phyloP scores from a whole-genome alignment of 1,284 basidiomycete species.

The Vanrija sp. region DNA sequence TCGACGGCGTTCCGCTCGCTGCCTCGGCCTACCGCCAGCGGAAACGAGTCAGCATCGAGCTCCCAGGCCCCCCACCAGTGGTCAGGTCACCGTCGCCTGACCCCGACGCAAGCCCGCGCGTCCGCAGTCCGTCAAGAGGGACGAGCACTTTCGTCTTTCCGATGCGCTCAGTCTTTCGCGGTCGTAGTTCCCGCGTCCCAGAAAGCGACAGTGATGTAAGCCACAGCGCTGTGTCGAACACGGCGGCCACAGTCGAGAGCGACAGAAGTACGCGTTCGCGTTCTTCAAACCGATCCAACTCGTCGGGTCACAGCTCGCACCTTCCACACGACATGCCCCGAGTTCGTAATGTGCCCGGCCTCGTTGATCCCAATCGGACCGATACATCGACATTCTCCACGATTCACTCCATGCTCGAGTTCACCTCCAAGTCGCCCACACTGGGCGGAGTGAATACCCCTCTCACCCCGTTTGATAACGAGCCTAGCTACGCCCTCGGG shows the following conservation, averaged over 20 bases:
- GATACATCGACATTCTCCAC: conserved; percentile 24
- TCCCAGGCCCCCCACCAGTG: too few species aligned
- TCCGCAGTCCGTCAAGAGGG: neutral
- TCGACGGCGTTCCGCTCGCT: neutral
- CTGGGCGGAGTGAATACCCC: too few species aligned
- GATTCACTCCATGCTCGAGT: too few species aligned
- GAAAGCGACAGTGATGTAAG: conserved; percentile 6
- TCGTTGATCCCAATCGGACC: conserved; percentile 36
- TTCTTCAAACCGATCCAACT: neutral
- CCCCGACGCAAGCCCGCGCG: neutral
- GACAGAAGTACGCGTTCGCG: neutral
- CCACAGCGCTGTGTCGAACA: too few species aligned
- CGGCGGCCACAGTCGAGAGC: neutral
- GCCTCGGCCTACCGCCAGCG: neutral
- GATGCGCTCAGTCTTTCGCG: conserved; percentile 41
- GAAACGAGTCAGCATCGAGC: too few species aligned
- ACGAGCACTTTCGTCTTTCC: conserved; percentile 40
- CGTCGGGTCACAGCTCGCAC: neutral
- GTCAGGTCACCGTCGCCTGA: neutral
- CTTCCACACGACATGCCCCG: neutral
- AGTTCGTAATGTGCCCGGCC: conserved; percentile 24
- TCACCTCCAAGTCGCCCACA: too few species aligned
- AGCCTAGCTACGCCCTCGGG: too few species aligned
- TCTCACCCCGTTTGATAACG: too few species aligned
- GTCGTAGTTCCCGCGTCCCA: neutral